These are phyloP conservation scores for Angomonas deanei DNA, from an alignment of 208 protist species.

Conservation along the genomic window DNA sequence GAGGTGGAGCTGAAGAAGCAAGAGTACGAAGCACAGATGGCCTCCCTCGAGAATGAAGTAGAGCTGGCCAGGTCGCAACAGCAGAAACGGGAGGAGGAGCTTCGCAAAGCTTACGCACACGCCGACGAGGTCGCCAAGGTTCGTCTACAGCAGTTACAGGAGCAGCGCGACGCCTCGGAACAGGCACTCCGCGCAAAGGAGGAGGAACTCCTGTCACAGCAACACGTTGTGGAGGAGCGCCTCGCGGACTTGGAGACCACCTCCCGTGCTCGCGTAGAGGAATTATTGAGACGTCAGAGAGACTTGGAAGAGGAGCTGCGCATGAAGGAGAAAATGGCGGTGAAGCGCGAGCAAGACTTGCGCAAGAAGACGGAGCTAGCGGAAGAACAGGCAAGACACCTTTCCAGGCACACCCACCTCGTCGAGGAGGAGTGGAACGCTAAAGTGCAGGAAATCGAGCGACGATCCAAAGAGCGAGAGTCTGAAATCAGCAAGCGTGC, in stretches of 20 bases:
- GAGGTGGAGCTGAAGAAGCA: slow-evolving; percentile 57
- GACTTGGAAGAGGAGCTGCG: slow-evolving; percentile 41
- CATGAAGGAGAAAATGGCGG: slow-evolving; percentile 33
- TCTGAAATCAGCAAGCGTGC: slow-evolving; percentile 29
- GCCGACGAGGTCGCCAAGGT: slow-evolving; percentile 24
- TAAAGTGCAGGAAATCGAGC: slow-evolving; percentile 39
- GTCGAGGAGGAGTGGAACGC: slow-evolving; percentile 47
- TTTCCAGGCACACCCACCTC: slow-evolving; percentile 24
- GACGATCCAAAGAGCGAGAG: slow-evolving; percentile 29
- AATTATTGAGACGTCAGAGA: slow-evolving; percentile 43
- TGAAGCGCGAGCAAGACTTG: slow-evolving; percentile 40
- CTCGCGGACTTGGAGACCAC: slow-evolving; percentile 33
- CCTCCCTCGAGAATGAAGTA: slow-evolving; percentile 49
- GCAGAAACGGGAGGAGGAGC: slow-evolving; percentile 27
- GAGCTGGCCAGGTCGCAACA: slow-evolving; percentile 33
- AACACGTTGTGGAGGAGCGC: slow-evolving; percentile 45
- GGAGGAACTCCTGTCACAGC: slow-evolving; percentile 27
- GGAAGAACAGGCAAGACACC: slow-evolving; percentile 33
- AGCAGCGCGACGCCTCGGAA: slow-evolving; percentile 36
- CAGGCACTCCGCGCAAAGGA: slow-evolving; percentile 39
- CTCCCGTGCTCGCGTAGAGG: slow-evolving; percentile 39
- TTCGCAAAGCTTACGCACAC: slow-evolving; percentile 27
- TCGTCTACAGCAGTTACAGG: slow-evolving; percentile 46
- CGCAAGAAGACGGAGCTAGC: slow-evolving; percentile 18
- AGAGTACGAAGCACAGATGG: slow-evolving; percentile 59